Evolutionary conservation across 345 rosid genomes (phyloP).

Genomic region (Aethionema arabicum): DNA sequence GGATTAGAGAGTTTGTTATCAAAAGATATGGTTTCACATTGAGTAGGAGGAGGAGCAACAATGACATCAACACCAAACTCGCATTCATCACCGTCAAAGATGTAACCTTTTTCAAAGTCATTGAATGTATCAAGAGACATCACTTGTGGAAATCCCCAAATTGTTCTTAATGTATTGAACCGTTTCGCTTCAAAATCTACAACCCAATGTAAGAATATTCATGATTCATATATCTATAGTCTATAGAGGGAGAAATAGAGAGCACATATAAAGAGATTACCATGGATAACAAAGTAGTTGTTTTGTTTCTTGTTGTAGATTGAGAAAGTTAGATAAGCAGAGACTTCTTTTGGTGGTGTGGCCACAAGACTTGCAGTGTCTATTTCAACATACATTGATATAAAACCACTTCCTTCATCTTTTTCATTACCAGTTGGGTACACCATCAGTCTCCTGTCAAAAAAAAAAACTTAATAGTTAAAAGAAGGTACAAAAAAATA

Average conservation of each 20-base stretch:
- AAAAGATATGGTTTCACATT: conserved; percentile 4
- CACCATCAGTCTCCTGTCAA: conserved; percentile 6
- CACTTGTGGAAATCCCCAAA: conserved; percentile 10
- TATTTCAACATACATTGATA: too few species aligned
- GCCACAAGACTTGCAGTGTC: too few species aligned
- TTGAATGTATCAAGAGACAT: neutral
- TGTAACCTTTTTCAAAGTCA: conserved; percentile 4
- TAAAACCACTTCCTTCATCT: too few species aligned
- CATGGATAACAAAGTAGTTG: too few species aligned
- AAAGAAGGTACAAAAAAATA: neutral
- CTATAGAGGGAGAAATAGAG: neutral
- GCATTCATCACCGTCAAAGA: conserved; percentile 14
- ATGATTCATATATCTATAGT: neutral
- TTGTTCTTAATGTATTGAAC: conserved; percentile 4
- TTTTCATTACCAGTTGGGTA: conserved; percentile 13
- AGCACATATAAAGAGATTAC: neutral
- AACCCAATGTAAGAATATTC: conserved; percentile 20
- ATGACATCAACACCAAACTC: conserved; percentile 21
- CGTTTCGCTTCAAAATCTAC: too few species aligned
- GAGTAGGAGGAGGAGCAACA: conserved; percentile 1
- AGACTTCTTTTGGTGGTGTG: too few species aligned
- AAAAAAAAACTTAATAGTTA: too few species aligned
- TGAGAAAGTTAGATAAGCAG: too few species aligned
- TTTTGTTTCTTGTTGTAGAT: too few species aligned
- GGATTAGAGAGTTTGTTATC: too few species aligned